Conservation (phyloP, 1,139 yeast genomes). For the Meyerozyma athensensis region DNA sequence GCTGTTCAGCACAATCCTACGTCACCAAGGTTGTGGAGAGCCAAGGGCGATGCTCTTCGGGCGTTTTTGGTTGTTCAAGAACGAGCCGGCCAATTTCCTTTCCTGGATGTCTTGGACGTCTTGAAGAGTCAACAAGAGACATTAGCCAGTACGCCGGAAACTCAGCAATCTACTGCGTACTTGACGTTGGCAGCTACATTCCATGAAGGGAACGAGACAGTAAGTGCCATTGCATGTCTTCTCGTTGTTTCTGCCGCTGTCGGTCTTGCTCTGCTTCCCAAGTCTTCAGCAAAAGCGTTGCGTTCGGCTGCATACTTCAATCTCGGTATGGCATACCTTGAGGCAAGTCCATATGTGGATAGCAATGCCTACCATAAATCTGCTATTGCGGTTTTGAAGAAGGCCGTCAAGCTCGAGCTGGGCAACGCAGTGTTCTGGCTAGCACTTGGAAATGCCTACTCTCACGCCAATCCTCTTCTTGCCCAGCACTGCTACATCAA, state of each 20-base stretch:
- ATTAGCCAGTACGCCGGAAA: constrained; percentile 11
- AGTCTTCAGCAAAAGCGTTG: constrained; percentile 41
- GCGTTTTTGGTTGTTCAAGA: constrained; percentile 42
- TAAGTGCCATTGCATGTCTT: constrained; percentile 19
- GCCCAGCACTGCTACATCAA: constrained; percentile 92
- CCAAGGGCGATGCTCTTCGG: constrained; percentile 46
- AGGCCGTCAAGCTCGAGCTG: constrained; percentile 67
- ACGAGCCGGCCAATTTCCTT: constrained; percentile 38
- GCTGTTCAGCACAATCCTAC: constrained; percentile 32
- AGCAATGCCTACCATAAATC: constrained; percentile 27
- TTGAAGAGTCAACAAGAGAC: constrained; percentile 6
- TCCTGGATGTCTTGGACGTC: constrained; percentile 9
- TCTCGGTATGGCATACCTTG: constrained; percentile 61
- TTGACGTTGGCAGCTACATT: not conserved
- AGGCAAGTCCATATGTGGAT: constrained; percentile 20
- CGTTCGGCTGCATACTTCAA: constrained; percentile 64
- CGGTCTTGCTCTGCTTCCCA: constrained; percentile 24
- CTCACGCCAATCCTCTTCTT: constrained; percentile 58
- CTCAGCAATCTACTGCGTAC: not conserved
- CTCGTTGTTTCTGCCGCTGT: constrained; percentile 27
- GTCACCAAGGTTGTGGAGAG: constrained; percentile 53
- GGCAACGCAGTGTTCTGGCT: constrained; percentile 75
- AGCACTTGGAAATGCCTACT: constrained; percentile 68
- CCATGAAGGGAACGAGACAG: constrained; percentile 14
- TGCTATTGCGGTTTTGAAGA: constrained; percentile 56